Evolutionary conservation across 441 rosid genomes (phyloP), one percentile per base, ranked within the genome.

Genomic region (Melastoma candidum): DNA sequence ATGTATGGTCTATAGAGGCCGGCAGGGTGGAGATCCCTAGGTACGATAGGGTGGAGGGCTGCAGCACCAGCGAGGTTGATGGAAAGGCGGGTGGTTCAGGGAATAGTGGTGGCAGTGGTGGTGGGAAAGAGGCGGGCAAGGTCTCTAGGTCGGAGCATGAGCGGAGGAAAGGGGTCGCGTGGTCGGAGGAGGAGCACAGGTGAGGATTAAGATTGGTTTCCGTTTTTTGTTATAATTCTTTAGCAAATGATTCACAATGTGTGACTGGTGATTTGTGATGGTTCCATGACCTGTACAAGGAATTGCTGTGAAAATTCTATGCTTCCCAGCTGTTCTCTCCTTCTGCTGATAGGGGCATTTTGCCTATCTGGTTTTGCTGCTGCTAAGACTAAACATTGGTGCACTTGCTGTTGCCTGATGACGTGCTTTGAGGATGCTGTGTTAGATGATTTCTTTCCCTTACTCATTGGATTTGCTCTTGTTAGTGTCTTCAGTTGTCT

Each of bases 151-250:
- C 81, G 2, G 89, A 82, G 44, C 89, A 82, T 62, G 85, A 82
- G 68, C 63, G 81, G 53, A 63, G 75, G 63, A 82, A 82, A 69
- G 84, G 88, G 45, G 73, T 77, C 57, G 84, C 88, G 46, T 82
- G 84, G 88, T 78, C 88, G 5, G 83, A 79, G 71, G 89, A 82
- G 68, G 89, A 82, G 59, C 85, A 82, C 61, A 69, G 85, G 89
- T 82, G 67, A 6, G 41, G 32, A 13, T 4, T 36, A 4, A 36
- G 41, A 36, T 36, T 36, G 41, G 41, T 36, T 36, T 6, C 8
- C 6, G 1, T 45, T 14, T 49, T 24, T 32, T 24, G 45, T 47
- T 45, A 24, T 25, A n/a, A 17, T 29, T 22, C 25, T 11, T 46
- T 12, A 24, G 49, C 11, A 32, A 8, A 1, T 11, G 26, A 1